Evolutionary conservation across 192 early-diverging fungal species (phyloP), one percentile per base, ranked within the genome.

Genomic region (Coemansia sp.): DNA sequence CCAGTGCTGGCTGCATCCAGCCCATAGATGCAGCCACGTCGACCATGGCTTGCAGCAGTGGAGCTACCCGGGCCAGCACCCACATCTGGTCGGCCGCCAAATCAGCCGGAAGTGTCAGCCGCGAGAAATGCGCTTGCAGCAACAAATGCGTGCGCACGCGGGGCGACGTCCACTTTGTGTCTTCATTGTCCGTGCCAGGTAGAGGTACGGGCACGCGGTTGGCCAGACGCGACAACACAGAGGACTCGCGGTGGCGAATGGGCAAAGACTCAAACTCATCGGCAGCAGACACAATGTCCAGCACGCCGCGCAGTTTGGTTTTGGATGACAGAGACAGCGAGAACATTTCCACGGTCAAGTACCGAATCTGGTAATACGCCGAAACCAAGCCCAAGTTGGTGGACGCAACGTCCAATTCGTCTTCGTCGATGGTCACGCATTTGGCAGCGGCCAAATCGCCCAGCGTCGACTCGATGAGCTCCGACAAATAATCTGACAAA

Each of bases 381-480:
- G 97, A 90, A 76, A 99, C 95, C 92, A 97, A 95, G 56, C 95
- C 95, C 74, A 98, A 72, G 75, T 98, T 97, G 25, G 95, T 83
- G 19, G 95, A 88, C 3, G 82, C 68, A 53, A 90, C 77, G 1
- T 77, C 59, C 17, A 88, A 72, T 11, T 69, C 70, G 5, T 69
- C 72, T 11, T 63, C 69, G 12, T 73, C 66, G 25, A 66, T 25
- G 0, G 60, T 58, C 10, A 73, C 64, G 76, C 96, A 98, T 71
- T 95, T 94, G 72, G 90, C 88, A 4, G 87, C 85, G n/a, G 83
- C 84, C 66, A 99, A 73, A 60, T 96, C 95, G 27, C 88, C 86
- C 19, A 98, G 72, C 5, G 95, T 97, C 14, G 80, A 83, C 73
- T 99, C 96, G 15, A 99, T 93, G 21, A 98, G 82, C 66, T 98